Base-by-base conservation (phyloP, 805 yeast species). In the Yarrowia sp. region DNA sequence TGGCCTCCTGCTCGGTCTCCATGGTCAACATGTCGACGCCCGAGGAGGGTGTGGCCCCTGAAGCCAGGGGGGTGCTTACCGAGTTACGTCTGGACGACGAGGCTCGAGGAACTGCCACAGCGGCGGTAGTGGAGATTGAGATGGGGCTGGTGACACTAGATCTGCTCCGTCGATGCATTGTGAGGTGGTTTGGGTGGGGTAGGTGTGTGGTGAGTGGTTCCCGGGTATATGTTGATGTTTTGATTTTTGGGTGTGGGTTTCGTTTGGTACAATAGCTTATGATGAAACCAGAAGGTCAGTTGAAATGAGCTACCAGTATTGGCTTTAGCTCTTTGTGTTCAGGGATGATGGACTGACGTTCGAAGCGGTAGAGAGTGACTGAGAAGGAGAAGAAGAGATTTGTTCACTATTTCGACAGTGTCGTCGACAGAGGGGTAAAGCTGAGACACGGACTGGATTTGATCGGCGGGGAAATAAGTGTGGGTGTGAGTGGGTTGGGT, bases 1-100 rank as follows among this genome's bases (percentile, higher is more conserved):
- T 86, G 2, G 90, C 91, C 73, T 89, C 93, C 74, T 89, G 92
- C 76, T 89, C 92, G 65, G 86, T 81, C 72, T 89, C 93, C 87
- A 89, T 69, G 20, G 74, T 74, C 40, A 58, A 30, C 64, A 58
- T 42, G 36, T 58, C 64, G 33, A 58, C 64, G 13, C 64, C 64
- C 7, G 44, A 20, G 19, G 50, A 20, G 36, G 61, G 61, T 2
- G 61, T 17, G n/a, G 38, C 46, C 46, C 44, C 61, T 39, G 61
- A 24, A 10, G 19, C 61, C 61, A 55, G n/a, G 36, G 61, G 61
- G 38, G 61, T 15, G 20, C 36, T 20, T 20, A 55, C 61, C 5
- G 61, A 55, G 36, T 40, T 55, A 1, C 61, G 61, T 24, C 61
- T 19, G 30, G 61, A 52, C 13, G 58, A 39, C 15, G 61, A 39